Percentiles rank a stretch among this genome's conserved stretches.
Evolutionary conservation across 225 moss, liverwort and hornwort genomes (phyloP).

Genomic region (Polytrichum formosum): DNA sequence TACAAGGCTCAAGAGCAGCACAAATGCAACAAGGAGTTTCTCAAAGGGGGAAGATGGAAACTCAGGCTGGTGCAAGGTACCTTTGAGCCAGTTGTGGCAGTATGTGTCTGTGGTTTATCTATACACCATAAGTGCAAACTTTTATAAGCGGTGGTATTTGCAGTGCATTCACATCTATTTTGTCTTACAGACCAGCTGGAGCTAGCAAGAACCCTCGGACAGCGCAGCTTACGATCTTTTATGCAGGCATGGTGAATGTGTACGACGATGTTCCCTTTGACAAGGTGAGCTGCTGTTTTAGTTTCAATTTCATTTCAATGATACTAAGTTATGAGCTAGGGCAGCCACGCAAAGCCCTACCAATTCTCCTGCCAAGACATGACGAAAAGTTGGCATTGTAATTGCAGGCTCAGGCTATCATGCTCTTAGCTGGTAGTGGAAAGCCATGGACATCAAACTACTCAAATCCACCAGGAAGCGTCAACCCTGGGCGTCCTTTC

Average conservation of each 20-base stretch:
- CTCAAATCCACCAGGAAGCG: slow-evolving; percentile 40
- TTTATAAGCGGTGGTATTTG: too few species aligned
- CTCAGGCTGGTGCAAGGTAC: slow-evolving; percentile 28
- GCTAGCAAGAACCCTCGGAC: slow-evolving; percentile 38
- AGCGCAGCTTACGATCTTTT: slow-evolving; percentile 89
- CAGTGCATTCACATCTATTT: neutral
- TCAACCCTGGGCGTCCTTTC: slow-evolving; percentile 29
- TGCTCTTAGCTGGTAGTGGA: slow-evolving; percentile 86
- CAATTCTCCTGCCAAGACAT: too few species aligned
- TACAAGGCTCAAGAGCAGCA: slow-evolving; percentile 28
- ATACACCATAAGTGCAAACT: too few species aligned
- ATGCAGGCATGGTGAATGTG: slow-evolving; percentile 81
- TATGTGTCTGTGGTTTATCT: too few species aligned
- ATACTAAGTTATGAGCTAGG: too few species aligned
- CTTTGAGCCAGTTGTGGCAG: neutral
- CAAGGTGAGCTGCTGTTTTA: slow-evolving; percentile 45
- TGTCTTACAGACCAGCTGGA: slow-evolving; percentile 27
- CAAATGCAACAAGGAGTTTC: slow-evolving; percentile 25
- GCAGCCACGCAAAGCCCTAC: too few species aligned
- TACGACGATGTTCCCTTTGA: slow-evolving; percentile 89
- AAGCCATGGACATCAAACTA: slow-evolving; percentile 59
- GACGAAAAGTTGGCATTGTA: neutral
- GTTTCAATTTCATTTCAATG: neutral
- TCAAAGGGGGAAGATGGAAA: slow-evolving; percentile 15
- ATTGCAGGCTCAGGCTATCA: slow-evolving; percentile 83